These are phyloP conservation scores for Hypoxylon sp. DNA, from an alignment of 2,329 filamentous ascomycete species.

Conservation along the genomic window DNA sequence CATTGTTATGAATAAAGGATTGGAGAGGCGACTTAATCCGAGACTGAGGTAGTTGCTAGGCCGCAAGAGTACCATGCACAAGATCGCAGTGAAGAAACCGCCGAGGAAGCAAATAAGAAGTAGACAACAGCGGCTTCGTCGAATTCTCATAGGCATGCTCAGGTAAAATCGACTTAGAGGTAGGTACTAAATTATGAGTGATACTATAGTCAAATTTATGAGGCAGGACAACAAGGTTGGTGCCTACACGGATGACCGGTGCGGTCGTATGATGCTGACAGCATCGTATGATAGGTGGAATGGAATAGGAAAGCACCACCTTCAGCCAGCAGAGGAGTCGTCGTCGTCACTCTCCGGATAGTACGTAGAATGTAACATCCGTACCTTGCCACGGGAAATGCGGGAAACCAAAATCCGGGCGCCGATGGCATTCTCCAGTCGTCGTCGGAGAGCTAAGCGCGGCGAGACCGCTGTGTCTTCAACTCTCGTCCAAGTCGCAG, in stretches of 20 bases:
- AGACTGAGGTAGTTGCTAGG: slow-evolving; percentile 15
- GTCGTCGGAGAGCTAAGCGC: neutral
- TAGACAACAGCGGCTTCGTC: slow-evolving; percentile 32
- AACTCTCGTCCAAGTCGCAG: slow-evolving; percentile 49
- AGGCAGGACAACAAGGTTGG: slow-evolving; percentile 20
- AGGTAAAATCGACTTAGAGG: slow-evolving; percentile 4
- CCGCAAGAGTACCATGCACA: slow-evolving; percentile 44
- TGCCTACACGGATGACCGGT: slow-evolving; percentile 18
- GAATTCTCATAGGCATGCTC: slow-evolving; percentile 34
- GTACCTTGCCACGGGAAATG: too few species aligned
- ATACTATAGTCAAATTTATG: slow-evolving; percentile 24
- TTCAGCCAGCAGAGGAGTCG: neutral
- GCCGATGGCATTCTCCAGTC: neutral
- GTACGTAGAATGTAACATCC: slow-evolving; percentile 5
- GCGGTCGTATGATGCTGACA: slow-evolving; percentile 41
- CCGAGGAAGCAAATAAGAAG: slow-evolving; percentile 40
- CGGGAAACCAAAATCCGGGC: neutral
- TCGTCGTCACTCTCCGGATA: slow-evolving; percentile 4
- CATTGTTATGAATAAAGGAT: slow-evolving; percentile 22
- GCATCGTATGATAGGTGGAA: slow-evolving; percentile 37
- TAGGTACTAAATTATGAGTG: neutral
- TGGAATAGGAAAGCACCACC: slow-evolving; percentile 11
- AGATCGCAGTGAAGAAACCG: slow-evolving; percentile 44
- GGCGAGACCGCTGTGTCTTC: neutral
- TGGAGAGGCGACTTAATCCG: slow-evolving; percentile 20